phyloP scores from a whole-genome alignment of 805 yeast species.

The Millerago galiae region DNA sequence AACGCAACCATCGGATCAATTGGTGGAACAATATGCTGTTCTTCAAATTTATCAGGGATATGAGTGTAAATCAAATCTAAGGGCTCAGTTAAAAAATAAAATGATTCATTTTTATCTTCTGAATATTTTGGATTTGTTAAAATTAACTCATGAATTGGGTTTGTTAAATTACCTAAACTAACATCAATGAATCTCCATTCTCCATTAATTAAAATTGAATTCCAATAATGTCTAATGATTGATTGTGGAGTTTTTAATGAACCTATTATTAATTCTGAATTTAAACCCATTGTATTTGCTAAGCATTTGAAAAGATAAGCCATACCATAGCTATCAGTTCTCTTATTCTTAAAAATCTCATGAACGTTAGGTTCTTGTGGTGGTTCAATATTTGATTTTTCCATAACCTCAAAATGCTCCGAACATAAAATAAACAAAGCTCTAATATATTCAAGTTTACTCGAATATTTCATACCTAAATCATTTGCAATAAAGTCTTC shows the following conservation, averaged over 20 bases:
- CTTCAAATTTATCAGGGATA: constrained; percentile 69
- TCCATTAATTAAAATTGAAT: constrained; percentile 66
- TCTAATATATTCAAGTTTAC: constrained; percentile 53
- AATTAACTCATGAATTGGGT: constrained; percentile 41
- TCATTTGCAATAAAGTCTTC: constrained; percentile 49
- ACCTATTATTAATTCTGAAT: constrained; percentile 75
- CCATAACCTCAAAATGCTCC: constrained; percentile 46
- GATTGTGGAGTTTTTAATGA: constrained; percentile 76
- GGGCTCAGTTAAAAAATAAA: constrained; percentile 78
- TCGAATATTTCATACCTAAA: constrained; percentile 44
- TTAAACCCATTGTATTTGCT: constrained; percentile 62
- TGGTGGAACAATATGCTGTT: constrained; percentile 85
- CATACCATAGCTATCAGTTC: constrained; percentile 63
- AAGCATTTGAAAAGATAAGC: constrained; percentile 72
- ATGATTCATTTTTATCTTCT: constrained; percentile 32
- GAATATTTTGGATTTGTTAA: constrained; percentile 20
- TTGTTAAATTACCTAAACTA: constrained; percentile 52
- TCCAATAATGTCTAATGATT: constrained; percentile 81
- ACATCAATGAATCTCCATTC: constrained; percentile 80
- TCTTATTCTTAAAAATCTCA: constrained; percentile 38
- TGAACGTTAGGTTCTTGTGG: constrained; percentile 30
- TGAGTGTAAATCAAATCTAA: constrained; percentile 74
- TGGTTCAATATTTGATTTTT: constrained; percentile 2
- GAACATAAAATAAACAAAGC: constrained; percentile 60
- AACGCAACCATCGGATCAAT: constrained; percentile 72